Evolutionary conservation across 176 grass and related monocot genomes (phyloP).

Genomic region (Zea mays): DNA sequence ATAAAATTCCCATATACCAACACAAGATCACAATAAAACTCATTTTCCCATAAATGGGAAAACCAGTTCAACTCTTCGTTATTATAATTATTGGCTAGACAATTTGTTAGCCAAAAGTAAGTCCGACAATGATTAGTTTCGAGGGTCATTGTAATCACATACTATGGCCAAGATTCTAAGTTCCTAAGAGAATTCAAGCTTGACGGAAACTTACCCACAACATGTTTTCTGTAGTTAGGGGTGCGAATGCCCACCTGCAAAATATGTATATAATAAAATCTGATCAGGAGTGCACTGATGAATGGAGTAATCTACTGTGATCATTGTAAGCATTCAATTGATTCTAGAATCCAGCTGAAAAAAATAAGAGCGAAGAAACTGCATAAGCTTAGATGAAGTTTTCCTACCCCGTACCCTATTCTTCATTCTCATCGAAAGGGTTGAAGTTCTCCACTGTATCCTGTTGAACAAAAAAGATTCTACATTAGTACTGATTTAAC

Average conservation of each 20-base stretch:
- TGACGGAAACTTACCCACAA: constrained; percentile 53
- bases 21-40: background rate
- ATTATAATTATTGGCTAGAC: background rate
- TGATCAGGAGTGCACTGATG: constrained; percentile 2
- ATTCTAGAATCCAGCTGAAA: background rate
- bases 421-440: constrained; percentile 67
- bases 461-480: constrained; percentile 40
- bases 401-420: constrained; percentile 77
- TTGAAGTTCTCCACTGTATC: constrained; percentile 88
- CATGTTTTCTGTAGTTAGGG: constrained; percentile 75
- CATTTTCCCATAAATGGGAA: background rate
- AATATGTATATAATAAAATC: constrained; percentile 23
- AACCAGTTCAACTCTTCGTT: background rate
- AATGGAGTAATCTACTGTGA: constrained; percentile 20
- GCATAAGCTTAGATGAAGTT: constrained; percentile 5
- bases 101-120: background rate
- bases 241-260: constrained; percentile 86
- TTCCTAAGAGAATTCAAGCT: constrained; percentile 6
- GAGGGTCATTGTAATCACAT: too few species aligned
- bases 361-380: background rate
- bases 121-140: background rate
- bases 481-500: background rate
- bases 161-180: too few species aligned
- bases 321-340: background rate
- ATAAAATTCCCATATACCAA: background rate